Evolutionary conservation across 129 eudicot genomes (phyloP).

Genomic region (Oenanthe sinensis): DNA sequence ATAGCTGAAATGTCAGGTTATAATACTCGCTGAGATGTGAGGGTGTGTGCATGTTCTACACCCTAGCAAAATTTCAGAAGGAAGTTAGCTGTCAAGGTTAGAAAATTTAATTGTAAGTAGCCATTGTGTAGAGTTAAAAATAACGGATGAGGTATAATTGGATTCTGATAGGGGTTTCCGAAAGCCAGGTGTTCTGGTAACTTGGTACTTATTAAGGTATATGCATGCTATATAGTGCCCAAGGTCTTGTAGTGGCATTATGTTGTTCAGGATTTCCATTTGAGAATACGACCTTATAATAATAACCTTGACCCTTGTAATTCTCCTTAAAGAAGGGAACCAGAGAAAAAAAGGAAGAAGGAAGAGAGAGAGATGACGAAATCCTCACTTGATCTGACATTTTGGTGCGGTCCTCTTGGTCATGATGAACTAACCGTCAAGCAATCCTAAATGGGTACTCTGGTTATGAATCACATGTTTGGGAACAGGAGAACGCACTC

Average conservation of each 20-base stretch:
- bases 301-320: neutral
- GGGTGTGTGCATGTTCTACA: neutral
- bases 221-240: neutral
- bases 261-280: neutral
- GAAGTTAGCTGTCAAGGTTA: neutral
- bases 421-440: neutral
- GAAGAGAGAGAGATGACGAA: neutral
- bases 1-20: neutral
- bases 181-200: neutral
- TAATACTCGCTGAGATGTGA: neutral
- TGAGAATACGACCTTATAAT: neutral
- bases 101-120: neutral
- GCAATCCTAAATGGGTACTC: neutral
- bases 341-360: neutral
- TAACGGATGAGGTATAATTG: neutral
- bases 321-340: neutral
- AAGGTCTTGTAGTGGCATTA: constrained; percentile 1
- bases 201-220: neutral
- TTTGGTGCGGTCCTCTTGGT: constrained; percentile 2
- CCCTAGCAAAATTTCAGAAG: neutral
- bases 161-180: neutral
- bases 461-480: constrained; percentile 12
- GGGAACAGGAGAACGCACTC: constrained; percentile 16
- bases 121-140: neutral
- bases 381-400: neutral